Conservation (phyloP, 2,329 filamentous ascomycete genomes). For the Cadophora sp. region DNA sequence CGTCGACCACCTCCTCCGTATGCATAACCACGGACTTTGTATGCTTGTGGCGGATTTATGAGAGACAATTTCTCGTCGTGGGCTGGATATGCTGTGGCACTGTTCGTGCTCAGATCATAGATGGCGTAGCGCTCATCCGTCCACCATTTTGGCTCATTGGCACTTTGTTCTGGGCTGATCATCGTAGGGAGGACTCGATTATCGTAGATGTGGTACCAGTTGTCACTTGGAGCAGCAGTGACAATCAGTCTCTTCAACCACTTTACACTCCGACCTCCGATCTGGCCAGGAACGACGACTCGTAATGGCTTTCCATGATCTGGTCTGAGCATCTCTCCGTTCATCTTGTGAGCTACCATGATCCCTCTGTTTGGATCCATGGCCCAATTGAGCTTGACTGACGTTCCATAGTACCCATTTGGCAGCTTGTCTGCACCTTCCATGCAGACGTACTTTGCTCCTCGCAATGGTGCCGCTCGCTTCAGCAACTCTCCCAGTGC, state of each 20-base stretch:
- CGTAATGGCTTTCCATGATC: slow-evolving; percentile 88
- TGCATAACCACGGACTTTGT: slow-evolving; percentile 80
- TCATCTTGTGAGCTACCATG: slow-evolving; percentile 90
- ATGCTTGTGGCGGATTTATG: slow-evolving; percentile 55
- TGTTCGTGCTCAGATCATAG: slow-evolving; percentile 89
- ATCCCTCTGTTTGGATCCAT: slow-evolving; percentile 84
- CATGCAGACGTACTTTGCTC: slow-evolving; percentile 86
- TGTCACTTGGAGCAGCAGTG: slow-evolving; percentile 80
- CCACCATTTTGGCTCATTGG: slow-evolving; percentile 79
- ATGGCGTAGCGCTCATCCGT: slow-evolving; percentile 90
- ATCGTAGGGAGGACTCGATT: slow-evolving; percentile 89
- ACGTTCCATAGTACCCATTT: slow-evolving; percentile 89
- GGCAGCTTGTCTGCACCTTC: slow-evolving; percentile 88
- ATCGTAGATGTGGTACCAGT: slow-evolving; percentile 96
- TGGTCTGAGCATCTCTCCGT: slow-evolving; percentile 78
- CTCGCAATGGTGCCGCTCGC: slow-evolving; percentile 69
- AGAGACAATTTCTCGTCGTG: slow-evolving; percentile 74
- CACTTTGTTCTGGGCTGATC: slow-evolving; percentile 81
- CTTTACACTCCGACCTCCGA: slow-evolving; percentile 91
- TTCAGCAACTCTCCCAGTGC: slow-evolving; percentile 74
- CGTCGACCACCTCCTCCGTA: slow-evolving; percentile 88
- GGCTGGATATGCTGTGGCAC: slow-evolving; percentile 78
- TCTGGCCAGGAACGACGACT: slow-evolving; percentile 86
- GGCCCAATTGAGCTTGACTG: slow-evolving; percentile 86
- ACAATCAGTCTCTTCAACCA: slow-evolving; percentile 86